A percentile compares a stretch with the other conserved stretches of the same genome.
Evolutionary conservation across 2,329 filamentous ascomycete genomes (phyloP).

Genomic region (Pestalotiopsis sp.): DNA sequence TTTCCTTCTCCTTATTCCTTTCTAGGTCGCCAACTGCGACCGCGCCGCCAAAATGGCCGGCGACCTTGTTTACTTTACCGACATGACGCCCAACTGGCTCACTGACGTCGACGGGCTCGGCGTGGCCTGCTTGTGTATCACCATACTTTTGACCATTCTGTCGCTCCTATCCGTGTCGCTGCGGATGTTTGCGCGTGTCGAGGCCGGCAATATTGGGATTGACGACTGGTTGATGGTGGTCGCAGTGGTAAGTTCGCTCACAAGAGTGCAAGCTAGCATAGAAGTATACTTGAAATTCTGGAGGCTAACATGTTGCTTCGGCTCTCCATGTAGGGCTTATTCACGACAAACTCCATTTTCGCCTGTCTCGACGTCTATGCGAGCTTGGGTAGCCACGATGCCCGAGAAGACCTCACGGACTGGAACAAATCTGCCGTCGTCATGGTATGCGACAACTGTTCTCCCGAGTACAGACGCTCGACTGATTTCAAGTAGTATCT

Average conservation of each 20-base stretch:
- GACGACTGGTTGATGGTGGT: not conserved
- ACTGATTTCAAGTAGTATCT: not conserved
- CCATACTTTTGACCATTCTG: not conserved
- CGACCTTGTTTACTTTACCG: not conserved
- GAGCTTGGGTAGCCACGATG: not conserved
- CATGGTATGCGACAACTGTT: not conserved
- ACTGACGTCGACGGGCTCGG: not conserved
- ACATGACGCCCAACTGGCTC: not conserved
- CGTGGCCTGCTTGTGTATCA: not conserved
- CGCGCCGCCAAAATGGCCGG: not conserved
- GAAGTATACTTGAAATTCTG: no score
- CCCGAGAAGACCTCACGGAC: not conserved
- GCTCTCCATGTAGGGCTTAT: not conserved
- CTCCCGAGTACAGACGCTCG: no score
- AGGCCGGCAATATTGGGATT: not conserved
- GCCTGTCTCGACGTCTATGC: not conserved
- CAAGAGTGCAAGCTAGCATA: no score
- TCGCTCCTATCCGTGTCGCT: not conserved
- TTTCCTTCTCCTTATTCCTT: not conserved
- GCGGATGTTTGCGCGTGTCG: not conserved
- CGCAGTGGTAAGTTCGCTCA: not conserved
- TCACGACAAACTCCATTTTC: not conserved
- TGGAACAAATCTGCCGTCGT: conserved; percentile 1
- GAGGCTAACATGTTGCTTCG: not conserved
- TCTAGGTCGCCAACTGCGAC: not conserved